Evolutionary conservation across 2,329 filamentous ascomycete species (phyloP).

Genomic region (Aspergillus transmontanensis): DNA sequence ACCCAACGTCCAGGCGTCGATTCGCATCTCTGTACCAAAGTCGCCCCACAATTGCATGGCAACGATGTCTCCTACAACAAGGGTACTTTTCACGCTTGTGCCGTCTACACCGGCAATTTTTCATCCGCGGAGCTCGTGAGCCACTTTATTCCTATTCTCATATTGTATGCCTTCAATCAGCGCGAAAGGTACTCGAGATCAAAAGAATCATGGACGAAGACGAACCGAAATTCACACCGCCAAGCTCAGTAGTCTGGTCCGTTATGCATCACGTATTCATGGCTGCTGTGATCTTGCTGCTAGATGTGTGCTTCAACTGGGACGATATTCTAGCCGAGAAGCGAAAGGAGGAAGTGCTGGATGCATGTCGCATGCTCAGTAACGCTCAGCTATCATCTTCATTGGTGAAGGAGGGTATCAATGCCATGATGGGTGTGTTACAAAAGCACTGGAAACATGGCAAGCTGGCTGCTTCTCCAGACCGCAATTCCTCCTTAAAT

Average conservation of each 20-base stretch:
- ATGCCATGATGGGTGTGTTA: conserved; percentile 41
- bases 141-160: conserved; percentile 42
- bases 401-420: conserved; percentile 35
- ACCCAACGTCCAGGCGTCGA: conserved; percentile 29
- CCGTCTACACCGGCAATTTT: conserved; percentile 43
- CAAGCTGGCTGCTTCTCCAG: conserved; percentile 5
- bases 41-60: conserved; percentile 36
- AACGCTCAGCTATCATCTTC: conserved; percentile 36
- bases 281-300: conserved; percentile 41
- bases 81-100: conserved; percentile 40
- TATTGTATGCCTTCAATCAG: conserved; percentile 40
- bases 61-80: conserved; percentile 39
- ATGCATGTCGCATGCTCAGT: conserved; percentile 42
- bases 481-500: not conserved
- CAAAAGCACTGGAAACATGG: conserved; percentile 33
- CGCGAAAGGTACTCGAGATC: conserved; percentile 40
- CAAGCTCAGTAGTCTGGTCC: conserved; percentile 33
- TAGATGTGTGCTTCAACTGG: conserved; percentile 46
- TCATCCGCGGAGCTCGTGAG: conserved; percentile 40
- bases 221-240: conserved; percentile 27
- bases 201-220: conserved; percentile 39
- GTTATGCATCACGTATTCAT: conserved; percentile 46
- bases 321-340: conserved; percentile 39
- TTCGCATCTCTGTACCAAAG: conserved; percentile 32
- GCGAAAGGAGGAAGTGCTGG: conserved; percentile 39